phyloP scores from a whole-genome alignment of 192 early-diverging fungal species.

The Phycomyces nitens region DNA sequence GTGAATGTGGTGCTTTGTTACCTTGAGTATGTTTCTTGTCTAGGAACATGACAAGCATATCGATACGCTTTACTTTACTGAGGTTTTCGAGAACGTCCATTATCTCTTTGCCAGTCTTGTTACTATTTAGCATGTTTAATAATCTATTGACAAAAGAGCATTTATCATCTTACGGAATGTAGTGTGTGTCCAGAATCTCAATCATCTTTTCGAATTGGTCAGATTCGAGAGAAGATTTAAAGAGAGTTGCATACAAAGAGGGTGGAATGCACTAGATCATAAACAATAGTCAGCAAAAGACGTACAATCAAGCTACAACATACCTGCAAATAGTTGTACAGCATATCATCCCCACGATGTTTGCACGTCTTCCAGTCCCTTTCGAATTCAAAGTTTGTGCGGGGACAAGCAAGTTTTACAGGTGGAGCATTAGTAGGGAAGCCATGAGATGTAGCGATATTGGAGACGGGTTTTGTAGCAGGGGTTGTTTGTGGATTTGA shows the following conservation, averaged over 20 bases:
- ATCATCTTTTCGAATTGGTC: conserved; percentile 50
- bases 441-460: not conserved
- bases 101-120: conserved; percentile 14
- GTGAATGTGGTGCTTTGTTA: conserved; percentile 3
- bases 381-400: conserved; percentile 68
- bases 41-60: conserved; percentile 34
- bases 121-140: not conserved
- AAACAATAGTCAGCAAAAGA: not conserved
- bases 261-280: conserved; percentile 39
- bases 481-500: not conserved
- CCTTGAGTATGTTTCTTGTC: conserved; percentile 21
- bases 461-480: not conserved
- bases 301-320: no score
- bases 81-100: conserved; percentile 17
- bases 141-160: not conserved
- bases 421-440: not conserved
- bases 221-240: conserved; percentile 47
- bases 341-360: conserved; percentile 34
- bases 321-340: conserved; percentile 67
- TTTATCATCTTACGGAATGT: conserved; percentile 13
- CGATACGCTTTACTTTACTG: conserved; percentile 24
- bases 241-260: conserved; percentile 31
- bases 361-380: conserved; percentile 66
- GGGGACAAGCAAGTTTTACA: conserved; percentile 5
- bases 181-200: conserved; percentile 32